These are phyloP conservation scores for Pisolithus sp. DNA, from an alignment of 768 basidiomycete species.

Conservation along the genomic window DNA sequence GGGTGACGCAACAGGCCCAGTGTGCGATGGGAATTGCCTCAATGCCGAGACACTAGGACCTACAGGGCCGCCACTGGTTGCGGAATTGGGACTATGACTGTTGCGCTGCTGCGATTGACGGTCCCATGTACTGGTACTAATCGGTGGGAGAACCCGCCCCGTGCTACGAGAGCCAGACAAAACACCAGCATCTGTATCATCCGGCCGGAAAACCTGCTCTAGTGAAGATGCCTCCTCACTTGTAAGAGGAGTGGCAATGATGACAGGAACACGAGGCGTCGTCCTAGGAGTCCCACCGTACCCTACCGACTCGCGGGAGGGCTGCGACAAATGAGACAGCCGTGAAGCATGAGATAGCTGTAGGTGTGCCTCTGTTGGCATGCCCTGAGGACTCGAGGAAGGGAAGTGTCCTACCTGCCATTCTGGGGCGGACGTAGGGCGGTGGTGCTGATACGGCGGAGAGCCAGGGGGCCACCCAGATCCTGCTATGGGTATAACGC, in stretches of 20 bases:
- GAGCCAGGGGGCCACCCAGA: constrained; percentile 47
- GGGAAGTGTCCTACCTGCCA: constrained; percentile 11
- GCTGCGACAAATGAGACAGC: constrained; percentile 9
- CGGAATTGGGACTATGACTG: background rate
- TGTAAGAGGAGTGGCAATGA: constrained; percentile 6
- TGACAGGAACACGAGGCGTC: background rate
- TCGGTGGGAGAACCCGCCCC: constrained; percentile 22
- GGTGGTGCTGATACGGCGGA: constrained; percentile 8
- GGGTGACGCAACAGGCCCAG: constrained; percentile 12
- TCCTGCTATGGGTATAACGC: constrained; percentile 36
- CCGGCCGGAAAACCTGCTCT: background rate
- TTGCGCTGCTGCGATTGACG: background rate
- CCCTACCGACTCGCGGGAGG: background rate
- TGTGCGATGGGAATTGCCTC: constrained; percentile 28
- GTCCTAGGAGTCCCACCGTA: background rate
- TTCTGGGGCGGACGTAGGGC: constrained; percentile 13
- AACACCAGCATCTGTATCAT: background rate
- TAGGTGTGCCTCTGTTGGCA: constrained; percentile 2
- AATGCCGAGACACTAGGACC: constrained; percentile 17
- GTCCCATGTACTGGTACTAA: constrained; percentile 14
- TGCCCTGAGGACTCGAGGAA: constrained; percentile 7
- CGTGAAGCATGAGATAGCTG: constrained; percentile 2
- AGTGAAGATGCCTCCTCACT: constrained; percentile 8
- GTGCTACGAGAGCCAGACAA: background rate
- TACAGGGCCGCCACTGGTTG: background rate